phyloP scores from a whole-genome alignment of 2,329 filamentous ascomycete species.

The Fusarium caatingaense region DNA sequence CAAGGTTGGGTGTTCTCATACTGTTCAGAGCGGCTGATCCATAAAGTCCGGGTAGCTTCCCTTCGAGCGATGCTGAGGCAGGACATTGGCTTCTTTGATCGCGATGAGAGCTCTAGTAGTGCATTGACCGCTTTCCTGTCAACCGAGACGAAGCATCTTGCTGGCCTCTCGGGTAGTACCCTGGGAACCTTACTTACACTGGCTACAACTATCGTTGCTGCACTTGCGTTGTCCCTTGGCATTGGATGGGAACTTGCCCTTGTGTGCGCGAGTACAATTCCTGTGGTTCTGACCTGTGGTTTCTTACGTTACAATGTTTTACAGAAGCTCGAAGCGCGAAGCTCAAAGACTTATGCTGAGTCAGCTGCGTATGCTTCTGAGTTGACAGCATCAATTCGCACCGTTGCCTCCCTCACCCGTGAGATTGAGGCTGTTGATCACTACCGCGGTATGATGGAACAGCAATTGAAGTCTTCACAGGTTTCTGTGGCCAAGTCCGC shows the following conservation, averaged over 20 bases:
- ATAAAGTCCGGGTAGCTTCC: neutral
- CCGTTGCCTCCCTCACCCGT: constrained; percentile 27
- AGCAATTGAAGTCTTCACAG: constrained; percentile 1
- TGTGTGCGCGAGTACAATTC: constrained; percentile 56
- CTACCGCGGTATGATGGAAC: neutral
- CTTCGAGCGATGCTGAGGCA: constrained; percentile 47
- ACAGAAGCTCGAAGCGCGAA: constrained; percentile 12
- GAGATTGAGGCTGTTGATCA: constrained; percentile 2
- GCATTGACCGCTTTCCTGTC: constrained; percentile 42
- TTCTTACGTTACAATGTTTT: constrained; percentile 53
- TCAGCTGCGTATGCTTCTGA: constrained; percentile 19
- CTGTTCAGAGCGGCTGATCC: constrained; percentile 31
- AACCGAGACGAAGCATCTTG: constrained; percentile 12
- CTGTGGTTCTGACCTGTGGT: constrained; percentile 54
- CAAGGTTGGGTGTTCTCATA: constrained; percentile 38
- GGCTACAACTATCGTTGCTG: constrained; percentile 7
- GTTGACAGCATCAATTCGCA: constrained; percentile 22
- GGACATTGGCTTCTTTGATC: constrained; percentile 53
- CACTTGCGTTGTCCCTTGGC: constrained; percentile 15
- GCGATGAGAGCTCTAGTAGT: constrained; percentile 35
- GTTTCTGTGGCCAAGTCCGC: constrained; percentile 1
- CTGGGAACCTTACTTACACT: constrained; percentile 17
- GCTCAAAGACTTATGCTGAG: constrained; percentile 3
- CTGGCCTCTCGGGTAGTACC: constrained; percentile 22
- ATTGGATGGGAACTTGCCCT: constrained; percentile 59